Evolutionary conservation across 805 yeast species (phyloP).

Genomic region (Spathaspora girioi): DNA sequence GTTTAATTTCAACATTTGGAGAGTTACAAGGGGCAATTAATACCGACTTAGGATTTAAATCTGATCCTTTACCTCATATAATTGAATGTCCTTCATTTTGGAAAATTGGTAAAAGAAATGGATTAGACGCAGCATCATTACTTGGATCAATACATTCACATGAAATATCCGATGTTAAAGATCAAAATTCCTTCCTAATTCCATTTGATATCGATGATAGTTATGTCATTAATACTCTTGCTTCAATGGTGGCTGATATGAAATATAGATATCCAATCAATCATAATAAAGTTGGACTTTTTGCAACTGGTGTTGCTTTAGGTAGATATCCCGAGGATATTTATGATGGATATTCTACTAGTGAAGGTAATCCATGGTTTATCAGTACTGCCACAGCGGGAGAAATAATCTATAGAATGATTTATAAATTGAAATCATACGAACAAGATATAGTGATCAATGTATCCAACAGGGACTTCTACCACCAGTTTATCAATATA

Average conservation of each 20-base stretch:
- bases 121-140: conserved; percentile 76
- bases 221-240: conserved; percentile 58
- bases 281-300: conserved; percentile 38
- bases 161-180: conserved; percentile 25
- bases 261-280: conserved; percentile 75
- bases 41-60: conserved; percentile 37
- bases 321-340: conserved; percentile 94
- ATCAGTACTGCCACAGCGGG: conserved; percentile 70
- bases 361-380: conserved; percentile 95
- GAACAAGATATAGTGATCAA: conserved; percentile 44
- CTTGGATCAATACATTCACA: conserved; percentile 50
- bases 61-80: conserved; percentile 44
- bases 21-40: conserved; percentile 36
- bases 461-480: conserved; percentile 24
- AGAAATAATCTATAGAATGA: conserved; percentile 55
- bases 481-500: conserved; percentile 24
- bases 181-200: conserved; percentile 25
- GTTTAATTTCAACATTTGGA: conserved; percentile 26
- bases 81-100: conserved; percentile 62
- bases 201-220: conserved; percentile 65
- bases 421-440: conserved; percentile 39
- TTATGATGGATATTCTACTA: conserved; percentile 68
- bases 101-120: conserved; percentile 48
- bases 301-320: conserved; percentile 54
- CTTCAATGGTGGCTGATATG: conserved; percentile 65